Conservation (phyloP, 2,329 filamentous ascomycete species). For the Albifimbria verrucaria region DNA sequence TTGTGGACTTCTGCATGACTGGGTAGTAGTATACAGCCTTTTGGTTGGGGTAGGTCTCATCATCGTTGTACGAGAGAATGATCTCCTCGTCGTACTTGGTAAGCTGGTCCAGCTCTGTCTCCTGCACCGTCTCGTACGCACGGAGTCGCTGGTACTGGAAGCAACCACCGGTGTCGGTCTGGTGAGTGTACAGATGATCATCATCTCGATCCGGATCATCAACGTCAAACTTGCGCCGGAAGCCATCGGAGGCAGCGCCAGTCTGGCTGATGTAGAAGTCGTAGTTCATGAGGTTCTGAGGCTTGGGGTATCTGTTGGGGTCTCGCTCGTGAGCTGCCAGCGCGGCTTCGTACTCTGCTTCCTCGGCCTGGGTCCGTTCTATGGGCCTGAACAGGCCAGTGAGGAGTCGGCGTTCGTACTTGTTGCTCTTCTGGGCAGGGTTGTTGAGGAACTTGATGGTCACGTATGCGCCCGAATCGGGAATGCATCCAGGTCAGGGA, state of each 20-base stretch:
- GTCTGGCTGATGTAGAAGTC: conserved; percentile 62
- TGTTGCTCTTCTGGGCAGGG: conserved; percentile 48
- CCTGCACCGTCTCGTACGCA: conserved; percentile 61
- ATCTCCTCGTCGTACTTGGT: conserved; percentile 65
- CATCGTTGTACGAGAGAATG: conserved; percentile 56
- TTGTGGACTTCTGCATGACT: conserved; percentile 60
- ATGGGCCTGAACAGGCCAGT: conserved; percentile 60
- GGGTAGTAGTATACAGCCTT: conserved; percentile 67
- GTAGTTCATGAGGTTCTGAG: conserved; percentile 60
- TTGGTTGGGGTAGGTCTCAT: conserved; percentile 45
- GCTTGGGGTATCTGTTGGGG: conserved; percentile 52
- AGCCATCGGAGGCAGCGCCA: conserved; percentile 44
- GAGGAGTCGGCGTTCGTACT: conserved; percentile 60
- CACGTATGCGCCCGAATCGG: conserved; percentile 66
- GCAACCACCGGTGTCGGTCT: conserved; percentile 42
- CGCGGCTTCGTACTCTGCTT: conserved; percentile 47
- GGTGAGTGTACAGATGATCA: conserved; percentile 51
- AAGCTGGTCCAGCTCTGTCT: conserved; percentile 52
- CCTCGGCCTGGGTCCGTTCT: conserved; percentile 51
- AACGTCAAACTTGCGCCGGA: conserved; percentile 59
- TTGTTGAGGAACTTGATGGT: conserved; percentile 67
- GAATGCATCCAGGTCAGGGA: conserved; percentile 67
- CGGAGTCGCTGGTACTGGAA: conserved; percentile 62
- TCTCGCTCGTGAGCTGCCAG: conserved; percentile 54
- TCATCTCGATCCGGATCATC: conserved; percentile 53